Percentiles rank a stretch among this genome's conserved stretches.
These are phyloP conservation scores for Aspergillus olivimuriae DNA, from an alignment of 495 filamentous ascomycete genomes.

Conservation along the genomic window DNA sequence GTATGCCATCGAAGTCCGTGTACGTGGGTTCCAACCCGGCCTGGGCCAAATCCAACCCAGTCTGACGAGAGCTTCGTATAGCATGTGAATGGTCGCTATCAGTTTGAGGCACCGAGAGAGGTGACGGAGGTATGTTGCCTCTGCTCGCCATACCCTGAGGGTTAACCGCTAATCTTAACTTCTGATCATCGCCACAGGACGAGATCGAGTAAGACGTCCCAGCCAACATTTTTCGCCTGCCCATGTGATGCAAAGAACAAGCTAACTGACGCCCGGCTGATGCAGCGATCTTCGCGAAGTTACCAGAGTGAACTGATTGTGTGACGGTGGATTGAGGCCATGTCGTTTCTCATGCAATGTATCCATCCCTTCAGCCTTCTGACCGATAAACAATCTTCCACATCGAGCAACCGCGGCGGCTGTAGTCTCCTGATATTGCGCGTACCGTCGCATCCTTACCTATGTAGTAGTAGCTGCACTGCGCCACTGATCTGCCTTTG, in stretches of 20 bases:
- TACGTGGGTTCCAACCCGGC: too few relatives aligned
- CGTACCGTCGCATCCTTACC: too few relatives aligned
- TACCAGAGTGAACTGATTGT: slow-evolving; percentile 3
- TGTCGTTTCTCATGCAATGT: too few relatives aligned
- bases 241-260: neutral
- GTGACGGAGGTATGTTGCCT: slow-evolving; percentile 5
- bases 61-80: too few relatives aligned
- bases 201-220: slow-evolving; percentile 8
- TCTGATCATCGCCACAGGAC: neutral
- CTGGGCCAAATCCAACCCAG: too few relatives aligned
- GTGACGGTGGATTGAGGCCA: neutral
- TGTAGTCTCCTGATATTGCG: too few relatives aligned
- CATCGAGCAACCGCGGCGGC: too few relatives aligned
- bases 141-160: neutral
- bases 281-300: slow-evolving; percentile 10
- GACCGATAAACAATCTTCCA: too few relatives aligned
- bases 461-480: too few relatives aligned
- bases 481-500: too few relatives aligned
- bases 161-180: neutral
- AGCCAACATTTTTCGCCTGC: neutral
- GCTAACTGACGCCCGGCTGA: neutral
- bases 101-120: slow-evolving; percentile 10
- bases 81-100: slow-evolving; percentile 9
- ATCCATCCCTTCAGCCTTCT: too few relatives aligned
- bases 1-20: slow-evolving; percentile 3